Percentiles rank a stretch among this genome's conserved stretches.
phyloP scores from a whole-genome alignment of 1,139 yeast genomes.

The Yamadazyma kanchanaburiensis region DNA sequence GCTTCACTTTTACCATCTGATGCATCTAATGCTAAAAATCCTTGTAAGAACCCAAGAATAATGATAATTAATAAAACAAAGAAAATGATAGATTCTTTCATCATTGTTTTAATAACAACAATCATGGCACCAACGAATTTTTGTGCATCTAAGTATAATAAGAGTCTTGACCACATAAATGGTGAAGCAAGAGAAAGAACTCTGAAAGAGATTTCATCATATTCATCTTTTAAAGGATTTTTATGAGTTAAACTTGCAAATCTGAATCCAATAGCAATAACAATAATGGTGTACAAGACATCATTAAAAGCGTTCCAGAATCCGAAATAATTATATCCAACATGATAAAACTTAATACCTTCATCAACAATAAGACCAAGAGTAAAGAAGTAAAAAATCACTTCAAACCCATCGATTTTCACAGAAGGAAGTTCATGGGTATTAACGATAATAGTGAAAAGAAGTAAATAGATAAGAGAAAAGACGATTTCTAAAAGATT shows the following conservation, averaged over 20 bases:
- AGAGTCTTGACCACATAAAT: conserved; percentile 77
- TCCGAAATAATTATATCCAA: conserved; percentile 68
- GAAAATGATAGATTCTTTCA: conserved; percentile 80
- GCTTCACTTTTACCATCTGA: conserved; percentile 83
- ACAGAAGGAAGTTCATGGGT: conserved; percentile 32
- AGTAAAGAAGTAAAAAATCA: conserved; percentile 62
- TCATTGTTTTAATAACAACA: conserved; percentile 79
- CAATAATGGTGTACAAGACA: conserved; percentile 55
- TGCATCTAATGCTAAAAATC: conserved; percentile 81
- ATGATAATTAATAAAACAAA: conserved; percentile 71
- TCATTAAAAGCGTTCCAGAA: conserved; percentile 84
- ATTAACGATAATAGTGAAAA: conserved; percentile 68
- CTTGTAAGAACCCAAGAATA: conserved; percentile 79
- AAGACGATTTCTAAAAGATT: conserved; percentile 67
- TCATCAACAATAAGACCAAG: conserved; percentile 68
- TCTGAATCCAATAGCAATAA: conserved; percentile 55
- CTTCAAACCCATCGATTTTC: conserved; percentile 43
- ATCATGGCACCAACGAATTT: conserved; percentile 87
- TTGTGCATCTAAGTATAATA: conserved; percentile 74
- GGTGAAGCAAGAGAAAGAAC: conserved; percentile 81
- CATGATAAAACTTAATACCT: conserved; percentile 64
- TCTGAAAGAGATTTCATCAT: conserved; percentile 68
- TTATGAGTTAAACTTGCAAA: conserved; percentile 39
- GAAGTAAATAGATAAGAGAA: conserved; percentile 58
- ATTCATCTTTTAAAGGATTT: conserved; percentile 29